Evolutionary conservation across 2,329 filamentous ascomycete genomes (phyloP).

Genomic region (Talaromyces sp.): DNA sequence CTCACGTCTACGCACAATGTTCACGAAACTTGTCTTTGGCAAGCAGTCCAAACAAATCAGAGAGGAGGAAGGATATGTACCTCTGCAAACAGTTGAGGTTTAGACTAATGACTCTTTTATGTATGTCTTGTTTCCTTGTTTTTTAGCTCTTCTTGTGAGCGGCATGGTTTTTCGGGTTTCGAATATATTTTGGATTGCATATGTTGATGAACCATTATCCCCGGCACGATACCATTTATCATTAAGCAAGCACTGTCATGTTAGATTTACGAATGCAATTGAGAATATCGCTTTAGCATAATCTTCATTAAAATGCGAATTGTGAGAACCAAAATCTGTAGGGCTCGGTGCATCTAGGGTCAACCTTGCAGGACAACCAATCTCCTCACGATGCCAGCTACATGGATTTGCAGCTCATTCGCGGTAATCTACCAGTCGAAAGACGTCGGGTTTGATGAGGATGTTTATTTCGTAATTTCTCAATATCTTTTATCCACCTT

Average conservation of each 20-base stretch:
- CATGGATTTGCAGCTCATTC: not conserved
- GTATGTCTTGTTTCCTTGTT: not conserved
- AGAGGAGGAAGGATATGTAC: constrained; percentile 44
- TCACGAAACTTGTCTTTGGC: constrained; percentile 31
- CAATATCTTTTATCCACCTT: too few species aligned
- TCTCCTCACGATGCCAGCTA: not conserved
- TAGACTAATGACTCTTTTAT: not conserved
- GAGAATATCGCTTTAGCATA: not conserved
- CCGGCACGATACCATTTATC: not conserved
- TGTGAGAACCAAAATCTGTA: not conserved
- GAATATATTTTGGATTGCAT: not conserved
- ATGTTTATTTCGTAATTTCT: not conserved
- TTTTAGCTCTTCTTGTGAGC: not conserved
- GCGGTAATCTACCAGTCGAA: not conserved
- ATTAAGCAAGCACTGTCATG: not conserved
- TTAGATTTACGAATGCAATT: not conserved
- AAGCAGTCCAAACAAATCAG: constrained; percentile 23
- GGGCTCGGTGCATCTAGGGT: not conserved
- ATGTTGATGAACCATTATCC: not conserved
- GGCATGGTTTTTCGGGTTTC: not conserved
- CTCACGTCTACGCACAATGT: constrained; percentile 19
- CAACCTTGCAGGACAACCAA: not conserved
- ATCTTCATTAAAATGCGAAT: not conserved
- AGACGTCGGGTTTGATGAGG: not conserved
- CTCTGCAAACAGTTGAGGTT: constrained; percentile 44